Evolutionary conservation across 305 asterid genomes (phyloP).

Genomic region (Fraxinus ornus): DNA sequence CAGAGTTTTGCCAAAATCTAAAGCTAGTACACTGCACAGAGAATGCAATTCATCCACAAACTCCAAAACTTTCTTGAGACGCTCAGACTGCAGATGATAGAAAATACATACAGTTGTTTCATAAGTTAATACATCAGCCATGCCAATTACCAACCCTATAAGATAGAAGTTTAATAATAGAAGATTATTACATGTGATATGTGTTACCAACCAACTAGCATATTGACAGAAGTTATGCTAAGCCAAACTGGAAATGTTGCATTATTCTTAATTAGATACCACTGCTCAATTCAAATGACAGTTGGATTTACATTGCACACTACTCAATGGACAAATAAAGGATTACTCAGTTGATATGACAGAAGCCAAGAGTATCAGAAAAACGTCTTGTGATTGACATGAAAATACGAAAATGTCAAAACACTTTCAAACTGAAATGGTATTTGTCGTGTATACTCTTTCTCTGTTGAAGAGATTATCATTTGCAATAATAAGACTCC

Average conservation of each 20-base stretch:
- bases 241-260: neutral
- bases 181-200: neutral
- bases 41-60: slow-evolving; percentile 82
- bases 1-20: slow-evolving; percentile 78
- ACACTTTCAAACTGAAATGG: neutral
- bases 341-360: neutral
- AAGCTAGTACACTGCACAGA: slow-evolving; percentile 63
- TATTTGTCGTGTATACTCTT: neutral
- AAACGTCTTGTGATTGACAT: neutral
- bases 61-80: slow-evolving; percentile 71
- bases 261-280: neutral
- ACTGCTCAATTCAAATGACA: neutral
- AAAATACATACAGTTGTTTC: neutral
- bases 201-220: neutral
- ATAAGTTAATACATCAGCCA: neutral
- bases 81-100: slow-evolving; percentile 60
- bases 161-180: neutral
- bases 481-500: neutral
- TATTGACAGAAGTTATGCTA: neutral
- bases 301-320: neutral
- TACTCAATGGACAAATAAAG: neutral
- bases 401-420: neutral
- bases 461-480: neutral
- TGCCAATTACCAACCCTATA: neutral
- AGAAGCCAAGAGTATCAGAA: neutral